Percentiles rank a stretch among this genome's conserved stretches.
These are phyloP conservation scores for Boletus putidus DNA, from an alignment of 1,284 basidiomycete species.

Conservation along the genomic window DNA sequence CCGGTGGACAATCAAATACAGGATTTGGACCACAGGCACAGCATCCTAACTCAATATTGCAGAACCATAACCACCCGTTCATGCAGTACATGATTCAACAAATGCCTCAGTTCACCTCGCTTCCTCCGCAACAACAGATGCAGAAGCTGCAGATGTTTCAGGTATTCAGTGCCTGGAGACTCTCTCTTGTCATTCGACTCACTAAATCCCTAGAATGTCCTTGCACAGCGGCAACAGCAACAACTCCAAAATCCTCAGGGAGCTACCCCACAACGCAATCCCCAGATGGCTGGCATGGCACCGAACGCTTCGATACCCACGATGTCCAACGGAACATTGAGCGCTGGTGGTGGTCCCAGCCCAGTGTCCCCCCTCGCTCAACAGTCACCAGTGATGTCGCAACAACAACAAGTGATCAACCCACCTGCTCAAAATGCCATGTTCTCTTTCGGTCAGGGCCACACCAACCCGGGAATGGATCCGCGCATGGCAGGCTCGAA, in stretches of 20 bases:
- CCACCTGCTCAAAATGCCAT: constrained; percentile 37
- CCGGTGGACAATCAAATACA: constrained; percentile 19
- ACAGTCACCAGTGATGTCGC: constrained; percentile 35
- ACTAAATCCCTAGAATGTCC: constrained; percentile 16
- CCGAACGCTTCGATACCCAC: constrained; percentile 26
- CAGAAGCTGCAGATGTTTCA: constrained; percentile 56
- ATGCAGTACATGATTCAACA: constrained; percentile 53
- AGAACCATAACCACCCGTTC: constrained; percentile 57
- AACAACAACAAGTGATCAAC: constrained; percentile 34
- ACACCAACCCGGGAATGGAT: constrained; percentile 30
- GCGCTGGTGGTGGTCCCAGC: constrained; percentile 22
- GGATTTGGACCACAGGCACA: constrained; percentile 37
- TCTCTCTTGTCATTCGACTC: constrained; percentile 9
- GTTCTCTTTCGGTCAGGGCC: constrained; percentile 34
- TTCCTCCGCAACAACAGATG: constrained; percentile 57
- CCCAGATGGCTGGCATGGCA: constrained; percentile 33
- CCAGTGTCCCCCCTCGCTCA: constrained; percentile 35
- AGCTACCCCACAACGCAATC: constrained; percentile 26
- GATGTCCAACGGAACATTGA: constrained; percentile 32
- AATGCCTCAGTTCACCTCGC: constrained; percentile 53
- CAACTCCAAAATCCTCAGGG: constrained; percentile 33
- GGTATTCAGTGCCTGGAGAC: constrained; percentile 40
- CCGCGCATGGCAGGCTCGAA: constrained; percentile 33
- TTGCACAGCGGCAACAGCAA: constrained; percentile 29
- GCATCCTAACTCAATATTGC: constrained; percentile 51